Evolutionary conservation across 108 stramenopile species (phyloP), one percentile per base, ranked within the genome.

Genomic region (Poteriospumella lacustris): DNA sequence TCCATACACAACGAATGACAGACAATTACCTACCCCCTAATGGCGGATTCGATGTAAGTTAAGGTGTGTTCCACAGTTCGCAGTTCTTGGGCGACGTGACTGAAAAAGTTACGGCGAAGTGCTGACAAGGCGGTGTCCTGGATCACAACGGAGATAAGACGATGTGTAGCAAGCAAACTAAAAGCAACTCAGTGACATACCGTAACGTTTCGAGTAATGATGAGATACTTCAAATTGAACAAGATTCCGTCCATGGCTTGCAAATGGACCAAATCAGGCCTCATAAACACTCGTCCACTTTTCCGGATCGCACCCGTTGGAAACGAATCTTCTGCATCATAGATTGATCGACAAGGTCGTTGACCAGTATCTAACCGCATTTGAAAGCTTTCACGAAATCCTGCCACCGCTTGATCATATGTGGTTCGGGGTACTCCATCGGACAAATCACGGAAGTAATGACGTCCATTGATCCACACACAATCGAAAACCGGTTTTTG

Each of bases 1-100:
- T 68, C 39, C 36, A 68, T 36, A 15, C 19, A 36, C 15, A 68
- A 36, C 24, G 64, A 68, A 36, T 68, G 15, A 68, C 24, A 56
- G 24, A 56, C 15, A 19, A 56, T 56, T 68, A 40, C 36, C 24
- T 68, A 68, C 64, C 15, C 24, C 19, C 64, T 12, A 19, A 68
- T 15, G 36, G 36, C 64, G 24, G 64, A 36, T 39, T 68, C 64
- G 28, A 68, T 19, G 36, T 68, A 40, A 68, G 40, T 68, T 40
- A 68, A 39, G 40, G 64, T 68, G 64, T 68, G 64, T 68, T 68
- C 64, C 12, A 40, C 64, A 68, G 40, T 68, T 36, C 39, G 64
- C 19, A 68, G 19, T 39, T 36, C 64, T 68, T 19, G 64, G 36
- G 12, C 39, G 36, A 68, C 34, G 12, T 12, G 19, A 40, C 19